Conservation (phyloP, 257 asterid species). For the Petunia axillaris region DNA sequence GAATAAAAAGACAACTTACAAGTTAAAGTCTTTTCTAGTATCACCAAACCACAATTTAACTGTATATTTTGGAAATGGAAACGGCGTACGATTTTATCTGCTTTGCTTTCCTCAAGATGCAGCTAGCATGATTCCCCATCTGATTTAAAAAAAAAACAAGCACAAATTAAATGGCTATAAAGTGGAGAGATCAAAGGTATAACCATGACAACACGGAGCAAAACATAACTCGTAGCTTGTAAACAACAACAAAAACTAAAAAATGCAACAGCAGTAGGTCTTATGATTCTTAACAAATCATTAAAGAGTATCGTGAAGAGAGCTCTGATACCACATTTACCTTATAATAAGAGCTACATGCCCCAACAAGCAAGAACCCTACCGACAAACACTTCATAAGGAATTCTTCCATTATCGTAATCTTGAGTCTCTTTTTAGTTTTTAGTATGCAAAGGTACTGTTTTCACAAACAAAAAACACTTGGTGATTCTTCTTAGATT, state of each 20-base stretch:
- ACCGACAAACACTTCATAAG: neutral
- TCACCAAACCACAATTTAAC: conserved; percentile 10
- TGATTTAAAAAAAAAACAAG: conserved; percentile 46
- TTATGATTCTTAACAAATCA: conserved; percentile 4
- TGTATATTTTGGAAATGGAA: conserved; percentile 15
- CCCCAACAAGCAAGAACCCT: neutral
- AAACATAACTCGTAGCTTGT: neutral
- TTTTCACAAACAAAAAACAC: neutral
- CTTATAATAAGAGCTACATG: neutral
- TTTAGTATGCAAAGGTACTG: neutral
- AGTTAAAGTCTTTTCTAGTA: neutral
- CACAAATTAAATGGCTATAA: conserved; percentile 17
- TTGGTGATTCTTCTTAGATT: too few relatives aligned
- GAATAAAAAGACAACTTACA: neutral
- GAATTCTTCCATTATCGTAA: neutral
- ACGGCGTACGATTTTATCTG: conserved; percentile 76
- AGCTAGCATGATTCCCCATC: conserved; percentile 95
- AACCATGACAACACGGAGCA: neutral
- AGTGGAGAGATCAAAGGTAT: neutral
- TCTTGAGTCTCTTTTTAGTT: neutral
- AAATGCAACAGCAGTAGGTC: neutral
- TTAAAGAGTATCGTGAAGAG: neutral
- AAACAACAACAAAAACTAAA: conserved; percentile 2
- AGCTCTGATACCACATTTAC: conserved; percentile 1
- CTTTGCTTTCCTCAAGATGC: conserved; percentile 71